Conservation (phyloP, 805 yeast species). For the Suhomyces sp. region DNA sequence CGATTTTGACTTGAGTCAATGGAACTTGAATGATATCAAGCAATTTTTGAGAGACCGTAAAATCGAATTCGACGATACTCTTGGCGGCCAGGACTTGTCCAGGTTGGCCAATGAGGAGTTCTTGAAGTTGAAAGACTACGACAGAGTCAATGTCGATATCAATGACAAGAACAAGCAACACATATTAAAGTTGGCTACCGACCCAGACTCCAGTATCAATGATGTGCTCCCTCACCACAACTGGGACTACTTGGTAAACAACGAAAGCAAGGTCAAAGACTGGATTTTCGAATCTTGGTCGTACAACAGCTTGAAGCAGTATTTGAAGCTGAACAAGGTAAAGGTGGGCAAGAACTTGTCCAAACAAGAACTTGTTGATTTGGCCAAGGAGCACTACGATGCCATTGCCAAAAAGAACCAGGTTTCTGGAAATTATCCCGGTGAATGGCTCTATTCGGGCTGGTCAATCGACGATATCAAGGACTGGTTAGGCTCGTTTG, state of each 20-base stretch:
- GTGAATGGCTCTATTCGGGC: conserved; percentile 49
- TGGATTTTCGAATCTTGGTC: conserved; percentile 55
- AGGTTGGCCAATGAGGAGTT: conserved; percentile 25
- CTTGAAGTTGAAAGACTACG: conserved; percentile 14
- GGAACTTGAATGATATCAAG: conserved; percentile 19
- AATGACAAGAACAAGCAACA: conserved; percentile 13
- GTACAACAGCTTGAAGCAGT: conserved; percentile 25
- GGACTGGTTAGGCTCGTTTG: conserved; percentile 47
- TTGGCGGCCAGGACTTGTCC: conserved; percentile 20
- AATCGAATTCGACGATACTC: conserved; percentile 18
- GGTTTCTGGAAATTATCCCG: conserved; percentile 45
- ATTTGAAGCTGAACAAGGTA: conserved; percentile 30
- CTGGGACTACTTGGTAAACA: conserved; percentile 14
- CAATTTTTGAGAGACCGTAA: conserved; percentile 28
- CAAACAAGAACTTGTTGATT: conserved; percentile 39
- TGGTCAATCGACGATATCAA: conserved; percentile 53
- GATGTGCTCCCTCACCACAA: conserved; percentile 14
- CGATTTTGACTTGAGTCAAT: conserved; percentile 1
- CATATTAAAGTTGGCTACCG: conserved; percentile 12
- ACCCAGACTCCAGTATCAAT: conserved; percentile 12
- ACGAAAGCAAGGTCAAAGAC: conserved; percentile 16
- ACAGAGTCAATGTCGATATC: conserved; percentile 7
- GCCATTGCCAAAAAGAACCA: conserved; percentile 33
- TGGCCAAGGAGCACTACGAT: conserved; percentile 41
- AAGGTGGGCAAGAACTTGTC: conserved; percentile 21